These are phyloP conservation scores for Ramichloridium luteum DNA, from an alignment of 2,329 filamentous ascomycete species.

Conservation along the genomic window DNA sequence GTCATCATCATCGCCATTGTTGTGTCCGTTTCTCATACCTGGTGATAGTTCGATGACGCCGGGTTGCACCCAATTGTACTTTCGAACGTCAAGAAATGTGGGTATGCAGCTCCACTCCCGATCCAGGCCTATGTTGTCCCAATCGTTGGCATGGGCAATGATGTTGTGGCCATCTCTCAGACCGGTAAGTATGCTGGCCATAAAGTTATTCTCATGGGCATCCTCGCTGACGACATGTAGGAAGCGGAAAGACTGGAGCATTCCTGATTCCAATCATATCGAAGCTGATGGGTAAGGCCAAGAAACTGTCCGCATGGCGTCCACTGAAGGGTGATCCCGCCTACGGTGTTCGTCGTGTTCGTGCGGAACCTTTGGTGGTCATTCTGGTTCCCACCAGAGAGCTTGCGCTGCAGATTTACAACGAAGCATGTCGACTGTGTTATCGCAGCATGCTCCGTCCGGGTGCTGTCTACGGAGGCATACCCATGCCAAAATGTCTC, in stretches of 20 bases:
- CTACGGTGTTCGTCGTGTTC: slow-evolving; percentile 44
- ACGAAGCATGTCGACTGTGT: slow-evolving; percentile 82
- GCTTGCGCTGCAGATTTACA: slow-evolving; percentile 86
- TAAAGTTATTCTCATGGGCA: neutral
- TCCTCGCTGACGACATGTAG: slow-evolving; percentile 35
- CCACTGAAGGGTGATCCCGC: slow-evolving; percentile 40
- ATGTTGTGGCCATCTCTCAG: slow-evolving; percentile 82
- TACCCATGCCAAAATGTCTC: slow-evolving; percentile 56
- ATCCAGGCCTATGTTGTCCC: slow-evolving; percentile 82
- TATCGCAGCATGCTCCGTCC: slow-evolving; percentile 93
- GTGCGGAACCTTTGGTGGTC: slow-evolving; percentile 78
- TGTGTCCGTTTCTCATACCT: too few species aligned
- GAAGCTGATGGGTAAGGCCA: slow-evolving; percentile 89
- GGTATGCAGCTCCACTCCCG: slow-evolving; percentile 64
- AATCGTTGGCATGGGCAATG: slow-evolving; percentile 60
- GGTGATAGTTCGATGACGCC: slow-evolving; percentile 56
- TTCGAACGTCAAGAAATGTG: slow-evolving; percentile 60
- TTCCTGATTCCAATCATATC: slow-evolving; percentile 84
- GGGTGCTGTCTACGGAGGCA: slow-evolving; percentile 78
- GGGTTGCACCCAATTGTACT: slow-evolving; percentile 76
- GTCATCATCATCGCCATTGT: slow-evolving; percentile 1
- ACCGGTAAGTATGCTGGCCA: slow-evolving; percentile 53
- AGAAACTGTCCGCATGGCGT: slow-evolving; percentile 68
- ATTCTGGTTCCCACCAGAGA: slow-evolving; percentile 81
- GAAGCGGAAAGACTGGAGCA: slow-evolving; percentile 90